Base-by-base conservation (phyloP, 257 asterid species). In the Nicotiana benthamiana region DNA sequence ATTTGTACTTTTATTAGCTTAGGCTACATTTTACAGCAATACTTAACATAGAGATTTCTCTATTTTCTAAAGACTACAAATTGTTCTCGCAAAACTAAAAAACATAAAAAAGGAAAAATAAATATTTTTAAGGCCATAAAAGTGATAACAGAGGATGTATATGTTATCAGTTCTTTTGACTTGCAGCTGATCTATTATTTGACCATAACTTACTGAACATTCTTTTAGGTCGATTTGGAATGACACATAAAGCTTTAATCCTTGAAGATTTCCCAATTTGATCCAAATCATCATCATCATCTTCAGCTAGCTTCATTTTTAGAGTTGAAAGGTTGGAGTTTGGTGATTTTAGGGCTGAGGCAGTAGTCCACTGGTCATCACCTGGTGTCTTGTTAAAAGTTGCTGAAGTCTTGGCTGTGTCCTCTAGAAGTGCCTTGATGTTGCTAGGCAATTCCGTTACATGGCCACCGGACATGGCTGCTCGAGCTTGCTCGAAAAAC, bases 401-500 rank as follows among this genome's bases (percentile, higher is more conserved):
- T 66, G 90, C 85, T 13, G 82, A 64, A 89, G 75, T 36, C 85
- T 88, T 75, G 92, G 88, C 75, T 46, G 83, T 82, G 75, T 86
- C 83, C 52, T 85, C 91, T 66, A 93, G 51, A 7, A 94, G 83
- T 4, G 93, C 98, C 84, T 92, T 93, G 70, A 94, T 94, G 85
- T 90, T 87, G 86, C 83, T 79, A 0, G 97, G 96, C 48, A 93
- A 74, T 34, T 94, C 96, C 0, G 92, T 77, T 15, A 89, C 89
- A 79, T 89, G 91, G 20, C 89, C 92, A 15, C 96, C 95, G 0
- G 92, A 83, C 88, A 80, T 86, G 12, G 93, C 87, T 30, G 94
- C 91, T 78, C 96, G 91, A n/a, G 96, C 96, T 79, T 94, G 98
- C 93, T 94, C 97, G 12, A 90, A 89, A 92, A 91, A 93, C 13